Base-by-base conservation (phyloP, 2,329 filamentous ascomycete species). In the Diaporthe longicolla region DNA sequence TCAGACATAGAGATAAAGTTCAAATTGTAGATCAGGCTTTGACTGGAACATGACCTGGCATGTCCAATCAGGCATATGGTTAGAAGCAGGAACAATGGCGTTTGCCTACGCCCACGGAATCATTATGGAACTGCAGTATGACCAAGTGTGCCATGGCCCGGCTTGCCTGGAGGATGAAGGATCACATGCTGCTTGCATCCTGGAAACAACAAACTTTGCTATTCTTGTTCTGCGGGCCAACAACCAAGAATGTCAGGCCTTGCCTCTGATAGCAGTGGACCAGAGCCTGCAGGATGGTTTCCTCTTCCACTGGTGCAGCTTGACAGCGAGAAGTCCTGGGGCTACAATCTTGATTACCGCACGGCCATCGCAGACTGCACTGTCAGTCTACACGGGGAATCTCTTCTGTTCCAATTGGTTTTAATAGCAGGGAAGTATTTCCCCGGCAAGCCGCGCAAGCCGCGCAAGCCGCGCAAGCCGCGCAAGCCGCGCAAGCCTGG, bases 241-340 rank as follows among this genome's bases (percentile, higher is more conserved):
- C 10, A 13, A 21, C 45, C 19, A n/a, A 61, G 8, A 2, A 63
- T 71, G 57, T 29, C 69, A 21, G 52, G 45, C 37, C 69, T 40
- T 21, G 4, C 40, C 40, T 37, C 37, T 13, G 10, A 72, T 66
- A 35, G 48, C 29, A 48, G 8, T 59, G 29, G 54, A 59, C 24
- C 35, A 58, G 26, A 59, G n/a, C 19, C 45, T 52, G 55, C 13
- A 58, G 50, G 32, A 29, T n/a, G 24, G 35, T 7, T 48, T 3
- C 19, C 32, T 45, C 21, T 58, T 73, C 48, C 35, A 70, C 10
- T 74, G n/a, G 32, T 69, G 37, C n/a, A 37, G n/a, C 37, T 57
- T 26, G 73, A 72, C 19, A 17, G 24, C 11, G 48, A 50, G 40
- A 71, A 45, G 10, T 8, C 59, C 13, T 74, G 54, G 63, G 29